Percentiles rank a stretch among this genome's conserved stretches.
Conservation (phyloP, 2,329 filamentous ascomycete genomes). For the Pseudogymnoascus sp. region DNA sequence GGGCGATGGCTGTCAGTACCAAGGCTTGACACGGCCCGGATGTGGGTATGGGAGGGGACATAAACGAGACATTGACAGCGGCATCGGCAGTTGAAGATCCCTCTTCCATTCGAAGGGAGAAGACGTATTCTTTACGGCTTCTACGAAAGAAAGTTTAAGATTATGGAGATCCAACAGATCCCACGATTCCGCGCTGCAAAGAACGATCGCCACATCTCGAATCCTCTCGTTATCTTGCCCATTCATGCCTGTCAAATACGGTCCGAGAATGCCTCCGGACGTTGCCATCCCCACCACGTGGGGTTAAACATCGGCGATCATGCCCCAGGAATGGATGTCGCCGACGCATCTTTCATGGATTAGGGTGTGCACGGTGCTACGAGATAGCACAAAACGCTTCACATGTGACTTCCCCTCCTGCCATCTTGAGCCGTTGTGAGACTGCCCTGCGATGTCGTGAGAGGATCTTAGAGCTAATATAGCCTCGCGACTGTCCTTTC, state of each 20-base stretch:
- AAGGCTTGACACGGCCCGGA: neutral
- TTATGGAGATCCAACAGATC: neutral
- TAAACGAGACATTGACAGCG: neutral
- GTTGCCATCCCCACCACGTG: neutral
- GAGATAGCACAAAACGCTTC: neutral
- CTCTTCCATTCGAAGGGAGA: neutral
- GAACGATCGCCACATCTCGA: neutral
- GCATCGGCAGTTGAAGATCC: neutral
- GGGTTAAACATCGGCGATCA: neutral
- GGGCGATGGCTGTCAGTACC: neutral
- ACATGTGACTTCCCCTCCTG: conserved; percentile 4
- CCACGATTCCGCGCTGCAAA: neutral
- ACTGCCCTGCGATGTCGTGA: neutral
- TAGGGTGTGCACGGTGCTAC: neutral
- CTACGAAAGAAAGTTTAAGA: conserved; percentile 7
- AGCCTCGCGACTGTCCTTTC: conserved; percentile 4
- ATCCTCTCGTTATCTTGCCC: neutral
- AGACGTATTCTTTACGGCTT: neutral
- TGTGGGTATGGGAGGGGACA: neutral
- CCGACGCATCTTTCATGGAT: neutral
- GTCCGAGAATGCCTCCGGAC: neutral
- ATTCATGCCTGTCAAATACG: neutral
- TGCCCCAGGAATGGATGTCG: neutral
- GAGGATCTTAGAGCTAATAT: neutral
- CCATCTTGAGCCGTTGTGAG: neutral